Percentiles rank a stretch among this genome's conserved stretches.
These are phyloP conservation scores for Aspergillus amoenus DNA, from an alignment of 2,329 filamentous ascomycete species.

Conservation along the genomic window DNA sequence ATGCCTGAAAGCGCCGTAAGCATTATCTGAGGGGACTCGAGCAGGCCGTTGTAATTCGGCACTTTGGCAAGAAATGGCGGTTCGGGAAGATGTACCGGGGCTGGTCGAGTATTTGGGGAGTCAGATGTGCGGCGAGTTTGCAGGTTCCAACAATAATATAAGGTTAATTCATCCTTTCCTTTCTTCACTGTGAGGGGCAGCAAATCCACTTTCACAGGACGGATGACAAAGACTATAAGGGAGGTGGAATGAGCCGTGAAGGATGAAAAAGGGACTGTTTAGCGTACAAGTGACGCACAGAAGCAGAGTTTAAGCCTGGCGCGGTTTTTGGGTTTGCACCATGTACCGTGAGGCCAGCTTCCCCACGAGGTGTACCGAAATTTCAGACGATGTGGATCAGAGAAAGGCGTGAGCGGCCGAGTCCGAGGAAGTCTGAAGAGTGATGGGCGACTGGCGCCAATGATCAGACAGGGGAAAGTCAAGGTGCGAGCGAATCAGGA, in stretches of 20 bases:
- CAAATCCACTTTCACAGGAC: not conserved
- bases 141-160: not conserved
- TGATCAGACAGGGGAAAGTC: conserved; percentile 1
- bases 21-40: conserved; percentile 9
- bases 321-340: conserved; percentile 5
- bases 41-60: not conserved
- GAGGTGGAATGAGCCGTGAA: not conserved
- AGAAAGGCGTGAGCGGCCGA: not conserved
- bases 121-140: not conserved
- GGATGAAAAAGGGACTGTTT: not conserved
- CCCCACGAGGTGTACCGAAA: conserved; percentile 4
- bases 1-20: conserved; percentile 3
- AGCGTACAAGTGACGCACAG: not conserved
- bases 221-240: not conserved
- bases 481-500: not conserved
- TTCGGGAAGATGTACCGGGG: not conserved
- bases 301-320: conserved; percentile 3
- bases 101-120: not conserved
- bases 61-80: not conserved
- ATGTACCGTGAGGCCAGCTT: not conserved
- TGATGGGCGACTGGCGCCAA: not conserved
- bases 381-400: not conserved
- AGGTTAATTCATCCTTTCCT: not conserved
- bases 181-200: not conserved
- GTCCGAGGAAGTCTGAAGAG: not conserved